A percentile compares a stretch with the other conserved stretches of the same genome.
Conservation (phyloP, 2,329 filamentous ascomycete species). For the Fusarium nisikadoi region DNA sequence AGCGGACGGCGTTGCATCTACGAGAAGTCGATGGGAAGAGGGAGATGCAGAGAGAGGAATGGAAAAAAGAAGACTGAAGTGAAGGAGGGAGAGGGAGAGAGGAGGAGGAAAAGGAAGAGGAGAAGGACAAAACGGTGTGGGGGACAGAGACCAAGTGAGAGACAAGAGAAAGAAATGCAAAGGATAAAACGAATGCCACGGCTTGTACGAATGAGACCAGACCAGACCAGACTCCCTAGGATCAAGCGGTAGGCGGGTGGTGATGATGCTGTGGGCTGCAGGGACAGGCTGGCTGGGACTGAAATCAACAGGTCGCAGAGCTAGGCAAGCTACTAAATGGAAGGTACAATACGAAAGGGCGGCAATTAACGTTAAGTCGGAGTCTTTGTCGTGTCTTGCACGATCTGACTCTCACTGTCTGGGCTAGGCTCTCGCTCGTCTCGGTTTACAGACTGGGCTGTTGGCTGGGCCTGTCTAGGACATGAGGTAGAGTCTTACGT, state of each 20-base stretch:
- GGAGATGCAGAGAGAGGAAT: background rate
- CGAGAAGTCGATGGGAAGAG: background rate
- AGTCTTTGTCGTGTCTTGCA: slow-evolving; percentile 39
- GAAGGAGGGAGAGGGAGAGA: background rate
- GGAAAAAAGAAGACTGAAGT: background rate
- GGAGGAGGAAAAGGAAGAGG: background rate
- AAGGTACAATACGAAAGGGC: slow-evolving; percentile 18
- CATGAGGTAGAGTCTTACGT: slow-evolving; percentile 16
- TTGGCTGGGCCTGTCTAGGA: slow-evolving; percentile 24
- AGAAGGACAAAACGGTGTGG: slow-evolving; percentile 25
- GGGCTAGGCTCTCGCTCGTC: background rate
- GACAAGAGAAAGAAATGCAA: slow-evolving; percentile 23
- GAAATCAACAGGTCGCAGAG: slow-evolving; percentile 33
- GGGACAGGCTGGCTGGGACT: slow-evolving; percentile 41
- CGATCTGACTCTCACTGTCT: slow-evolving; percentile 7
- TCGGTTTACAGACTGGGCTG: slow-evolving; percentile 12
- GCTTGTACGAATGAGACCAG: slow-evolving; percentile 41
- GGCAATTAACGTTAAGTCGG: background rate
- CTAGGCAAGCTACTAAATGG: slow-evolving; percentile 18
- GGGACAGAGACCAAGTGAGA: slow-evolving; percentile 30
- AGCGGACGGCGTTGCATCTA: background rate
- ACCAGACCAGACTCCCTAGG: slow-evolving; percentile 24
- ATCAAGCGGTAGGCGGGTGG: slow-evolving; percentile 24
- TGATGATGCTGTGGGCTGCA: slow-evolving; percentile 44
- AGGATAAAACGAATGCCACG: slow-evolving; percentile 43